Conservation (phyloP, 1,284 basidiomycete genomes). For the Ceratobasidium sp. region DNA sequence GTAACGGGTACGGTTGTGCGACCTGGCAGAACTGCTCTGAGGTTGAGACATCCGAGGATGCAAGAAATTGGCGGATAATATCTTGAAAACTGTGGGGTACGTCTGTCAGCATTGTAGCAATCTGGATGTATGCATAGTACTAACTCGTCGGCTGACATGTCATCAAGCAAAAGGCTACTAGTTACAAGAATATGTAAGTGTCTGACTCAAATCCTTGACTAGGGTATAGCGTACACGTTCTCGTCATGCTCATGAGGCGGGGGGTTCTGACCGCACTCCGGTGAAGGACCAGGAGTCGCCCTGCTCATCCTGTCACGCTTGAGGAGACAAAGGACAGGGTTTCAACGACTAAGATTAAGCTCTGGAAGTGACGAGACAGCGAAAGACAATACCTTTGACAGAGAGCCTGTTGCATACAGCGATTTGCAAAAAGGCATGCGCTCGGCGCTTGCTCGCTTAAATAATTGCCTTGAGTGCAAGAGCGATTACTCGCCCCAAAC, state of each 20-base stretch:
- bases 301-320: too few species aligned
- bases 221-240: constrained; percentile 28
- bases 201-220: background rate
- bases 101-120: constrained; percentile 9
- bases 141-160: constrained; percentile 43
- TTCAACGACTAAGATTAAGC: too few species aligned
- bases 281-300: too few species aligned
- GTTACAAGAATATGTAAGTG: constrained; percentile 14
- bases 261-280: constrained; percentile 20
- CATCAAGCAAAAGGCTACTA: constrained; percentile 37
- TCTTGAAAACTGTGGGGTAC: constrained; percentile 29
- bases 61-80: constrained; percentile 40
- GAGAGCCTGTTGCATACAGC: too few species aligned
- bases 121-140: background rate
- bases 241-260: constrained; percentile 28
- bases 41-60: constrained; percentile 39
- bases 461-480: too few species aligned
- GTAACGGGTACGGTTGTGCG: constrained; percentile 30
- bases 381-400: too few species aligned
- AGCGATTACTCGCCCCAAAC: too few species aligned
- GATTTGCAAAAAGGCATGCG: too few species aligned
- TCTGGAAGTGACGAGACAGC: too few species aligned
- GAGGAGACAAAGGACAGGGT: too few species aligned
- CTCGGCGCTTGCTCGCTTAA: too few species aligned
- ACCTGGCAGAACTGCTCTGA: constrained; percentile 38